These are phyloP conservation scores for Dryas integrifolia DNA, from an alignment of 331 rosid species.

Conservation along the genomic window DNA sequence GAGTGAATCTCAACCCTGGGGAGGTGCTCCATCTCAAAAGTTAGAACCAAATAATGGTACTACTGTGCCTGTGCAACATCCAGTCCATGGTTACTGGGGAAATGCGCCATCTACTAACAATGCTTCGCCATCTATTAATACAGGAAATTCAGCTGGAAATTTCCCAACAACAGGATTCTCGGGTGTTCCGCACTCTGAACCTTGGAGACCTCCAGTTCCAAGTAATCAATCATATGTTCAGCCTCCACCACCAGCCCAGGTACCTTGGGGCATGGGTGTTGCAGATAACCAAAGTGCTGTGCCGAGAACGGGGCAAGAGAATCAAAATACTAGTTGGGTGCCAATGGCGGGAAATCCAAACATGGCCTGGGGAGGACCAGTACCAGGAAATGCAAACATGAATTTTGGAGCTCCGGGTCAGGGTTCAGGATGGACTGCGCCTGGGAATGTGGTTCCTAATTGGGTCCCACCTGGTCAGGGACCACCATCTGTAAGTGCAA, in stretches of 20 bases:
- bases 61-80: constrained; percentile 50
- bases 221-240: constrained; percentile 51
- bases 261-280: constrained; percentile 63
- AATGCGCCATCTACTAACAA: constrained; percentile 53
- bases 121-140: constrained; percentile 38
- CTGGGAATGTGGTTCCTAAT: constrained; percentile 58
- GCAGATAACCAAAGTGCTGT: constrained; percentile 35
- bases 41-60: constrained; percentile 51
- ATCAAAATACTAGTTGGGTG: constrained; percentile 59
- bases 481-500: constrained; percentile 42
- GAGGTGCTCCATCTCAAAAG: constrained; percentile 43
- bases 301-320: constrained; percentile 42
- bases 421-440: constrained; percentile 34
- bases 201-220: constrained; percentile 73
- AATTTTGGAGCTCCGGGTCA: constrained; percentile 55
- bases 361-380: constrained; percentile 52
- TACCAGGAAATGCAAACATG: constrained; percentile 57
- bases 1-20: constrained; percentile 51
- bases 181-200: constrained; percentile 48
- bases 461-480: constrained; percentile 74
- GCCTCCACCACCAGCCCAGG: constrained; percentile 48
- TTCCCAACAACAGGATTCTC: constrained; percentile 44
- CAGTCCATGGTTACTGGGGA: constrained; percentile 58
- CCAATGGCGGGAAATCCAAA: constrained; percentile 56
- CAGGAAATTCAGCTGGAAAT: constrained; percentile 53